A percentile compares a stretch with the other conserved stretches of the same genome.
Conservation (phyloP, 495 filamentous ascomycete genomes). For the Usnea hakonensis region DNA sequence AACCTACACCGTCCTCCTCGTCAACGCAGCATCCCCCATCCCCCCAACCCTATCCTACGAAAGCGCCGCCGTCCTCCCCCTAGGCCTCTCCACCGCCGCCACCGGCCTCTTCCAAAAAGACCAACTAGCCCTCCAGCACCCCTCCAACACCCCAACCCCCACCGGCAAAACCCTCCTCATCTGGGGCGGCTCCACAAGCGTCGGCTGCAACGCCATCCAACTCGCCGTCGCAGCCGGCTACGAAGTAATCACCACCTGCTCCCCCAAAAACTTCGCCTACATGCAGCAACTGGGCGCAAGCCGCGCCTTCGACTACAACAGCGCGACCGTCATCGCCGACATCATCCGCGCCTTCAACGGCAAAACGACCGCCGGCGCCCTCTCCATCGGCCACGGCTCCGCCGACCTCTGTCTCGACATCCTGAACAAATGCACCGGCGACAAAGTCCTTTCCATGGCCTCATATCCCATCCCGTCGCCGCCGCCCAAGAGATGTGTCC, state of each 20-base stretch:
- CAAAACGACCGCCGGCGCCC: constrained; percentile 16
- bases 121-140: constrained; percentile 33
- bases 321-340: constrained; percentile 29
- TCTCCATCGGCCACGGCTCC: constrained; percentile 5
- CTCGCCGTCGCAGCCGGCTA: constrained; percentile 51
- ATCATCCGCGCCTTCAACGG: constrained; percentile 28
- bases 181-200: constrained; percentile 53
- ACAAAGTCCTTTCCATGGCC: constrained; percentile 16
- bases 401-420: constrained; percentile 7
- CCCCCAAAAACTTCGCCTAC: constrained; percentile 45
- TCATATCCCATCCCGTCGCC: constrained; percentile 1
- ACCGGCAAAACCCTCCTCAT: constrained; percentile 42
- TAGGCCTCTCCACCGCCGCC: constrained; percentile 48
- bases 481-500: constrained; percentile 3
- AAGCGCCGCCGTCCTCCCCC: constrained; percentile 43
- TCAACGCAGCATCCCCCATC: constrained; percentile 35
- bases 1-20: constrained; percentile 35
- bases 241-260: constrained; percentile 49
- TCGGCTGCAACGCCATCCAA: constrained; percentile 56
- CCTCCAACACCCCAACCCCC: constrained; percentile 23
- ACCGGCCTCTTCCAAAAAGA: constrained; percentile 40
- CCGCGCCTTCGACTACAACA: constrained; percentile 52
- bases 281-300: constrained; percentile 46
- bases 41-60: constrained; percentile 41
- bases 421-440: constrained; percentile 10